A percentile compares a stretch with the other conserved stretches of the same genome.
Conservation (phyloP, 2,329 filamentous ascomycete species). For the Didymella pinodella region DNA sequence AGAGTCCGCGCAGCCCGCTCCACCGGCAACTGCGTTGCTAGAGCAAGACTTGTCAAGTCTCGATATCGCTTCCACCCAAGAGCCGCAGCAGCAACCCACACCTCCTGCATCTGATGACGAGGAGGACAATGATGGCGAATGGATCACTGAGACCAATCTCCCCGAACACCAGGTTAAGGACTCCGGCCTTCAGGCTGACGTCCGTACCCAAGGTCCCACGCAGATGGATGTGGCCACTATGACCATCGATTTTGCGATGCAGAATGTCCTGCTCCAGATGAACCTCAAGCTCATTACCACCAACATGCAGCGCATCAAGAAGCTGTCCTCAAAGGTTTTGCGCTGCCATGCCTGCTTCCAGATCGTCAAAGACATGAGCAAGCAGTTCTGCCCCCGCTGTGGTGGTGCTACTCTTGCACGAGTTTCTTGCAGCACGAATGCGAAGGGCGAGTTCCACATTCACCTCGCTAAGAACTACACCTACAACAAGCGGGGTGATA, state of each 20-base stretch:
- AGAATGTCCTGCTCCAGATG: slow-evolving; percentile 94
- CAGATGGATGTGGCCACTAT: slow-evolving; percentile 88
- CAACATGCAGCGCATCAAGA: slow-evolving; percentile 78
- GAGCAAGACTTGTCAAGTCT: slow-evolving; percentile 35
- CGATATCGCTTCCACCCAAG: slow-evolving; percentile 23
- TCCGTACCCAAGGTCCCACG: slow-evolving; percentile 59
- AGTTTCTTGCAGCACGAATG: slow-evolving; percentile 83
- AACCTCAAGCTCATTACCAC: slow-evolving; percentile 89
- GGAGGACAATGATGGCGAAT: slow-evolving; percentile 68
- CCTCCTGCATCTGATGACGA: slow-evolving; percentile 30
- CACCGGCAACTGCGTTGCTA: slow-evolving; percentile 13
- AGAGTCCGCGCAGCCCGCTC: slow-evolving; percentile 7
- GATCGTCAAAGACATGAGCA: slow-evolving; percentile 80
- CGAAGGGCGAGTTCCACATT: slow-evolving; percentile 79
- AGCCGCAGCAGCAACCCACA: slow-evolving; percentile 26
- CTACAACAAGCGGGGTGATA: slow-evolving; percentile 92
- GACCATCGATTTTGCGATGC: slow-evolving; percentile 96
- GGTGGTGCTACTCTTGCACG: slow-evolving; percentile 87
- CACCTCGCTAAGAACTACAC: slow-evolving; percentile 95
- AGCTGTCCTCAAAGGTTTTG: slow-evolving; percentile 86
- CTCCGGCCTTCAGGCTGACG: slow-evolving; percentile 48
- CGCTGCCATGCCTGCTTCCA: slow-evolving; percentile 84
- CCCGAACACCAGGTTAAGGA: slow-evolving; percentile 81
- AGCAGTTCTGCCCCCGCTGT: slow-evolving; percentile 92
- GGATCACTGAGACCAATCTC: slow-evolving; percentile 95